These are phyloP conservation scores for Arthrobotrys musiformis DNA, from an alignment of 2,329 filamentous ascomycete species.

Conservation along the genomic window DNA sequence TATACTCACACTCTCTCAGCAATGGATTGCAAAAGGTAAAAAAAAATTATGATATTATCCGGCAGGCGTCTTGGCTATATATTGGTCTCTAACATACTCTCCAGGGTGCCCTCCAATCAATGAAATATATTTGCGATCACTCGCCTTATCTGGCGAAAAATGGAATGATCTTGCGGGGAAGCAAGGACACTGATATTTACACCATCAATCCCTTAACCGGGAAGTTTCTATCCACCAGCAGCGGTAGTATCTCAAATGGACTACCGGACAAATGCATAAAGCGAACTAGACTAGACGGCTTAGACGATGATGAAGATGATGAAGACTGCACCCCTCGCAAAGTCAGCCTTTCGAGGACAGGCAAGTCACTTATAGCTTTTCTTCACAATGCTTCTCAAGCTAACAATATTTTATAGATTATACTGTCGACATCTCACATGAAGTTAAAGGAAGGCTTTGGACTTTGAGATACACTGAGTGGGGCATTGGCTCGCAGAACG, in stretches of 20 bases:
- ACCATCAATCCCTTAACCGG: slow-evolving; percentile 47
- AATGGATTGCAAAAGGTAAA: slow-evolving; percentile 36
- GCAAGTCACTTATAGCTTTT: not conserved
- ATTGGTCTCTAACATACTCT: not conserved
- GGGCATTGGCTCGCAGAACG: slow-evolving; percentile 90
- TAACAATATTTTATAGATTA: slow-evolving; percentile 74
- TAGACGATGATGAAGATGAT: slow-evolving; percentile 43
- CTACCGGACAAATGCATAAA: slow-evolving; percentile 50
- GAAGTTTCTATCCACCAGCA: slow-evolving; percentile 30
- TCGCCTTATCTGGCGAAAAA: slow-evolving; percentile 35
- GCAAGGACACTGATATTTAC: slow-evolving; percentile 43
- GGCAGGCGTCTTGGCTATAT: not conserved
- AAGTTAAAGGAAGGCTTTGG: slow-evolving; percentile 78
- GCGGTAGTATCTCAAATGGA: slow-evolving; percentile 29
- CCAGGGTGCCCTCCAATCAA: slow-evolving; percentile 40
- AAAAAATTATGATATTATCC: not conserved
- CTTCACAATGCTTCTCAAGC: not conserved
- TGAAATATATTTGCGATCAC: slow-evolving; percentile 38
- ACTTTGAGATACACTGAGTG: slow-evolving; percentile 94
- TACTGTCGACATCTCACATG: slow-evolving; percentile 83
- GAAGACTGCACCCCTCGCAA: slow-evolving; percentile 44
- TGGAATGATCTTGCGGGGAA: slow-evolving; percentile 39
- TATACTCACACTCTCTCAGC: slow-evolving; percentile 31
- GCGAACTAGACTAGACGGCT: slow-evolving; percentile 37
- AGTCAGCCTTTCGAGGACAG: slow-evolving; percentile 42